These are phyloP conservation scores for Hemileccinum impolitum DNA, from an alignment of 768 basidiomycete species.

Conservation along the genomic window DNA sequence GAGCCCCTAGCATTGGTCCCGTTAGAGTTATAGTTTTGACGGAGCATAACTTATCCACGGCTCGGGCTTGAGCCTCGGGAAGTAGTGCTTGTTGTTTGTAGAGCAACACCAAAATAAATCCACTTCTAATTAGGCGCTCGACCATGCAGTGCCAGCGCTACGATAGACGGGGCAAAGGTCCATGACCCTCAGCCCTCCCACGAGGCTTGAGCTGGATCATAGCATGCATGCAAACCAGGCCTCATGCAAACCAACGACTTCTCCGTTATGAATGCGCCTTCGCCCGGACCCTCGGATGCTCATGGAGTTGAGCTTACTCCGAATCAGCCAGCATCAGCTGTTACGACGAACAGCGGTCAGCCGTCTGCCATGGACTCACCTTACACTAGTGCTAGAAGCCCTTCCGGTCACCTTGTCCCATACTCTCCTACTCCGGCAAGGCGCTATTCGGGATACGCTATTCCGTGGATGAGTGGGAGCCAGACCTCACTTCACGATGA, in stretches of 20 bases:
- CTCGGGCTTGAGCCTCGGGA: too few species aligned
- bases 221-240: too few species aligned
- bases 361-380: constrained; percentile 10
- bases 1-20: not conserved
- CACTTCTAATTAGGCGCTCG: too few species aligned
- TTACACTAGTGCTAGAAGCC: constrained; percentile 2
- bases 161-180: too few species aligned
- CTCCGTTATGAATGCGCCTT: constrained; percentile 18
- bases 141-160: too few species aligned
- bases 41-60: too few species aligned
- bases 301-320: not conserved
- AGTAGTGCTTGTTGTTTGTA: too few species aligned
- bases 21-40: too few species aligned
- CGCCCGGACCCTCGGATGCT: not conserved
- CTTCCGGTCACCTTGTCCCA: constrained; percentile 21
- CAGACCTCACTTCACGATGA: constrained; percentile 18
- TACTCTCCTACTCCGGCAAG: constrained; percentile 12
- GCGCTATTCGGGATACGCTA: constrained; percentile 6
- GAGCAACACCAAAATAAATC: too few species aligned
- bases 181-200: not conserved
- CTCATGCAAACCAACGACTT: not conserved
- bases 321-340: not conserved
- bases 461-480: constrained; percentile 7
- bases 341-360: not conserved
- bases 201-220: not conserved